Evolutionary conservation across 164 flowering plant genomes (phyloP).

Genomic region (Vitis amurensis): DNA sequence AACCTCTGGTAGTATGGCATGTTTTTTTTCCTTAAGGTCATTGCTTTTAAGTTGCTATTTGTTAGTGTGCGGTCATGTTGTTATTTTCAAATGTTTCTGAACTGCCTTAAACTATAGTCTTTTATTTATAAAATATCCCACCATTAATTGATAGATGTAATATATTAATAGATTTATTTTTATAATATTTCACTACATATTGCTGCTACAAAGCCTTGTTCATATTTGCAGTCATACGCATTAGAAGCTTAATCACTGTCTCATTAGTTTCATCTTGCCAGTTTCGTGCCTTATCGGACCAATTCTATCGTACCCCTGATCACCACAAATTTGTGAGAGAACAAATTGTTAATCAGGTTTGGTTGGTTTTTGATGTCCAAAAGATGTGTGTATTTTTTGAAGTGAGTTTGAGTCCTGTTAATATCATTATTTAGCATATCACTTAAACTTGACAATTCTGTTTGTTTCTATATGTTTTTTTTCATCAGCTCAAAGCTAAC

Average conservation of each 20-base stretch:
- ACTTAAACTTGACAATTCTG: neutral
- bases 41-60: too few species aligned
- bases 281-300: constrained; percentile 95
- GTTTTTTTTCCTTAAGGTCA: too few species aligned
- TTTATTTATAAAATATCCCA: too few species aligned
- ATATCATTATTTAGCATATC: neutral
- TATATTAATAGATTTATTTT: neutral
- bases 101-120: too few species aligned
- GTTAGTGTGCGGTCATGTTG: too few species aligned
- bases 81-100: too few species aligned
- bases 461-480: constrained; percentile 12
- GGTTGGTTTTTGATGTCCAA: constrained; percentile 5
- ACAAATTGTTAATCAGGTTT: constrained; percentile 75
- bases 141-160: too few species aligned
- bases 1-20: too few species aligned
- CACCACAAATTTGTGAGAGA: constrained; percentile 82
- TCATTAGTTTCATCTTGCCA: constrained; percentile 28
- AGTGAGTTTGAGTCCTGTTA: neutral
- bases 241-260: constrained; percentile 2
- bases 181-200: neutral
- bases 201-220: neutral
- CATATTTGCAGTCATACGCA: neutral
- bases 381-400: neutral
- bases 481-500: constrained; percentile 57
- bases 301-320: constrained; percentile 76